Base-by-base conservation (phyloP, 306 rosid species). In the Coriaria nepalensis region DNA sequence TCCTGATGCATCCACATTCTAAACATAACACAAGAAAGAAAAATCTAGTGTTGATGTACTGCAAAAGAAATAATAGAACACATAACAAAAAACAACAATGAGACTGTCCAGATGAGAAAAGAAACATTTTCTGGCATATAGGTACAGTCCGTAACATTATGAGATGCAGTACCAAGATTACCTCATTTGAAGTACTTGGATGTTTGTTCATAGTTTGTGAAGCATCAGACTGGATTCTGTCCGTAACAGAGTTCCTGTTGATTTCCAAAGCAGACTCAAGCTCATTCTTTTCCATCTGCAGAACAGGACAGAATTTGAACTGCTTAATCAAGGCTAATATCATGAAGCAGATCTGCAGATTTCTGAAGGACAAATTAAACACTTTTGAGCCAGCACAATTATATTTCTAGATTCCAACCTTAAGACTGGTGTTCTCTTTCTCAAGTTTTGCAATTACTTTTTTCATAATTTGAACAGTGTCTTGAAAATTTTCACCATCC, bases 371-470 rank as follows among this genome's bases (percentile, higher is more conserved):
- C 11, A 35, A 39, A 33, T n/a, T 10, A 39, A 38, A 45, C 43
- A 10, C 8, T 47, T 40, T 15, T 37, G 43, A 35, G 37, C 45
- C 20, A 45, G 50, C 43, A 44, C 45, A 45, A 44, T 14, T 45
- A 15, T 9, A 11, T 38, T 34, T 13, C 32, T 5, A 48, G 13
- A 41, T 40, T 65, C 60, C 42, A 52, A 90, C 98, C 96, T 78
- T 83, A n/a, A 85, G 94, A 43, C 67, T 42, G 9, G 53, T 50
- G 50, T 82, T 92, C 68, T 92, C 93, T 70, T 75, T 85, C 68
- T 85, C 80, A 54, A 92, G 65, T 50, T 68, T 69, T 65, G 79
- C 68, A 34, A 82, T 70, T 61, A 63, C 62, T 53, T 59, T 65
- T 71, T 77, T 82, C 55, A 78, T 63, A 62, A 61, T 65, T 42